Percentiles rank a stretch among this genome's conserved stretches.
phyloP scores from a whole-genome alignment of 2,329 filamentous ascomycete genomes.

The Falciphora oryzae region DNA sequence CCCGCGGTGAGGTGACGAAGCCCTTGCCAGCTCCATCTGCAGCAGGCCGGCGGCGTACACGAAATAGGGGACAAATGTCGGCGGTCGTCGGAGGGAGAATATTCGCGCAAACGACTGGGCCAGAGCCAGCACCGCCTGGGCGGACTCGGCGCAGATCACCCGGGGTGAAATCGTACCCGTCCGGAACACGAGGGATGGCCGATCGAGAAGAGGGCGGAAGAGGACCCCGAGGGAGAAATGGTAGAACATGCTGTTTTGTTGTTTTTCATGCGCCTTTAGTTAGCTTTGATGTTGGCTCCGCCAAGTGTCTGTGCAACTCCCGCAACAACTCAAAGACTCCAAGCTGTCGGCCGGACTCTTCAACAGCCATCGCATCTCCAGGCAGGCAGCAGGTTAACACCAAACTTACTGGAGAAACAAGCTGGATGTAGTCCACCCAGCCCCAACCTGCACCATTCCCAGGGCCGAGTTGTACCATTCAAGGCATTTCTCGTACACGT shows the following conservation, averaged over 20 bases:
- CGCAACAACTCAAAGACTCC: no score
- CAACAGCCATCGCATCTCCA: not conserved
- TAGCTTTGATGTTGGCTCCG: not conserved
- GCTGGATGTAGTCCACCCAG: constrained; percentile 5
- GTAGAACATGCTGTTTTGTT: constrained; percentile 12
- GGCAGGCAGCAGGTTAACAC: no score
- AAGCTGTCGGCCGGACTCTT: not conserved
- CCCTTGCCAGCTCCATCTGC: not conserved
- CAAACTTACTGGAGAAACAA: constrained; percentile 12
- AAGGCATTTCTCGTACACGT: constrained; percentile 10
- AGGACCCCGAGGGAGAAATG: constrained; percentile 12
- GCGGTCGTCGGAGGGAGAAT: constrained; percentile 25
- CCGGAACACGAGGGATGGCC: not conserved
- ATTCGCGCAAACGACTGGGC: constrained; percentile 24
- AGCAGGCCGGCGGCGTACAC: constrained; percentile 16
- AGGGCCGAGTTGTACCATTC: constrained; percentile 11
- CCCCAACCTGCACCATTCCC: not conserved
- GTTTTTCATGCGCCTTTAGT: not conserved
- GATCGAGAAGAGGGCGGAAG: constrained; percentile 10
- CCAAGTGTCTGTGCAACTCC: not conserved
- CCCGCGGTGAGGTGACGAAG: no score
- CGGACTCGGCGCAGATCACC: constrained; percentile 20
- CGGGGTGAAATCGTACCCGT: constrained; percentile 16
- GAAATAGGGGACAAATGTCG: constrained; percentile 26
- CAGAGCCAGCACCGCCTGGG: constrained; percentile 5